A percentile compares a stretch with the other conserved stretches of the same genome.
Evolutionary conservation across 768 basidiomycete genomes (phyloP).

Genomic region (Agaricus bisporus): DNA sequence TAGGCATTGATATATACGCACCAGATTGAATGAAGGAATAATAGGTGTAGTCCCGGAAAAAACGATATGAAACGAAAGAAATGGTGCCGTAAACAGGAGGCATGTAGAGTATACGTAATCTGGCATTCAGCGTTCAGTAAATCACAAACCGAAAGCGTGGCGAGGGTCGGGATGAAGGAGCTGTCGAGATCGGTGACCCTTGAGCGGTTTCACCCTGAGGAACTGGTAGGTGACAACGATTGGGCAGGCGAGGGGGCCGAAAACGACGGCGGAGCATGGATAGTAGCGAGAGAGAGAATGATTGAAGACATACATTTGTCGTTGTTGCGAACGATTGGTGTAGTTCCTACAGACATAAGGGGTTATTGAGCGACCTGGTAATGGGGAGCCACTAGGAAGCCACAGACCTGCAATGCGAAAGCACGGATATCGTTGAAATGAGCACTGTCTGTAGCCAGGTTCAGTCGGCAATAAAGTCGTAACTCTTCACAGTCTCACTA

Average conservation of each 20-base stretch:
- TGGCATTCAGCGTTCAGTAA: constrained; percentile 19
- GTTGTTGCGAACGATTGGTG: constrained; percentile 63
- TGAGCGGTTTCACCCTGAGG: too few relatives aligned
- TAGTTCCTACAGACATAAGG: constrained; percentile 51
- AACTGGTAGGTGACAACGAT: too few relatives aligned
- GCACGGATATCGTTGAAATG: constrained; percentile 50
- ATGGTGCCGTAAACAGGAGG: constrained; percentile 76
- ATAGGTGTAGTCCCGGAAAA: constrained; percentile 65
- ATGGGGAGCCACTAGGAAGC: not conserved
- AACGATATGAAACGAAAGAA: constrained; percentile 84
- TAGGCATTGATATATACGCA: constrained; percentile 14
- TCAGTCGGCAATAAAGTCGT: not conserved
- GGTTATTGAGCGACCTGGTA: not conserved
- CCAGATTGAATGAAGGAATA: constrained; percentile 42
- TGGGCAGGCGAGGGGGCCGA: not conserved
- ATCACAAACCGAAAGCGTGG: not conserved
- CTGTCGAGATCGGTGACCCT: not conserved
- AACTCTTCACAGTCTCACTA: constrained; percentile 29
- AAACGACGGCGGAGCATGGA: not conserved
- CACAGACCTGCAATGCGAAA: constrained; percentile 59
- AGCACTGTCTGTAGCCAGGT: constrained; percentile 43
- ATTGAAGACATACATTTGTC: constrained; percentile 58
- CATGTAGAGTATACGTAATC: constrained; percentile 80
- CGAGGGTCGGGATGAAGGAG: not conserved
- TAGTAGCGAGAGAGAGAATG: constrained; percentile 5